Conservation (phyloP, 805 yeast genomes). For the Candida sonorensis region DNA sequence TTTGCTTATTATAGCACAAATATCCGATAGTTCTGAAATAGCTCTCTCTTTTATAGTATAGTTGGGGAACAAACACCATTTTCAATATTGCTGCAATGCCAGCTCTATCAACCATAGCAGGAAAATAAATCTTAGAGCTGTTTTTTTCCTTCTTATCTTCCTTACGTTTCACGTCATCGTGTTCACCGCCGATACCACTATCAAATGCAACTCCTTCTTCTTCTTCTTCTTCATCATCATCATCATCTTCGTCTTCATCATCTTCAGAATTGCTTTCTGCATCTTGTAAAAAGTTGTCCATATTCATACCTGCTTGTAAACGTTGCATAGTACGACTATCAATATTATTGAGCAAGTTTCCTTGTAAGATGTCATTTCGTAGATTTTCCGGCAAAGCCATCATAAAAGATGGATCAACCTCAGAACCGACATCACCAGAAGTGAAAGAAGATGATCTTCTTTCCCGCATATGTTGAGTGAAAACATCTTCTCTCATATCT, state of each 20-base stretch:
- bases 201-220: constrained; percentile 7
- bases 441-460: constrained; percentile 50
- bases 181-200: constrained; percentile 1
- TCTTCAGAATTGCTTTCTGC: constrained; percentile 3
- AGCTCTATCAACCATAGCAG: constrained; percentile 66
- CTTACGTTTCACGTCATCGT: constrained; percentile 14
- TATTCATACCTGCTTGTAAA: constrained; percentile 1
- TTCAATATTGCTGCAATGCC: constrained; percentile 72
- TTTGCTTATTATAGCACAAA: constrained; percentile 71
- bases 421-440: constrained; percentile 43
- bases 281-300: no score
- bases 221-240: constrained; percentile 14
- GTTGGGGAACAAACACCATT: constrained; percentile 67
- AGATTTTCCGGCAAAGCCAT: constrained; percentile 63
- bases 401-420: constrained; percentile 73
- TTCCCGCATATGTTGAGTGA: constrained; percentile 76
- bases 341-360: constrained; percentile 21
- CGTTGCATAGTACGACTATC: constrained; percentile 13
- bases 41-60: constrained; percentile 51
- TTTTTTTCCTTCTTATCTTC: constrained; percentile 19
- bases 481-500: constrained; percentile 87
- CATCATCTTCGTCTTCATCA: constrained; percentile 11
- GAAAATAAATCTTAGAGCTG: constrained; percentile 35
- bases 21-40: constrained; percentile 60
- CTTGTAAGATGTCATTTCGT: constrained; percentile 18